These are phyloP conservation scores for Aquanectria penicillioides DNA, from an alignment of 2,329 filamentous ascomycete species.

Conservation along the genomic window DNA sequence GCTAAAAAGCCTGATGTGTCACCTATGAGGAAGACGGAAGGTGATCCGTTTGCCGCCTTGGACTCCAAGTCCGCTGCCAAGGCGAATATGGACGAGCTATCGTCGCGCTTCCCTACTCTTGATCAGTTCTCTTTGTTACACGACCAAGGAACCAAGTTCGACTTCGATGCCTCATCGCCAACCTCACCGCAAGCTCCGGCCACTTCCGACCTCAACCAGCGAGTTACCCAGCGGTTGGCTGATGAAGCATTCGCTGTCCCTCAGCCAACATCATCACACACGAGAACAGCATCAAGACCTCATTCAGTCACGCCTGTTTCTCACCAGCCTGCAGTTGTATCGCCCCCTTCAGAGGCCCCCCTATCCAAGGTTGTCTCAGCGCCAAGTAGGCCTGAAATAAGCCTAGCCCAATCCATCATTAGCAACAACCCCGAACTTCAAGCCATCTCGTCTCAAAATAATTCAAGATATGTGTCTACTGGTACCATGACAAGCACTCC, in stretches of 20 bases:
- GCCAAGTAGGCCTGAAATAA: slow-evolving; percentile 60
- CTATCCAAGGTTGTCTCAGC: slow-evolving; percentile 53
- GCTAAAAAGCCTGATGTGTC: slow-evolving; percentile 66
- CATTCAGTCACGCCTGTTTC: slow-evolving; percentile 45
- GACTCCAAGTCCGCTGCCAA: slow-evolving; percentile 68
- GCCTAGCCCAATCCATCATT: slow-evolving; percentile 71
- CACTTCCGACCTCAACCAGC: slow-evolving; percentile 61
- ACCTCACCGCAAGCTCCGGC: slow-evolving; percentile 61
- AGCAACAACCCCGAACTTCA: slow-evolving; percentile 70
- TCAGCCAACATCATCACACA: slow-evolving; percentile 31
- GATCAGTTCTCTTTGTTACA: slow-evolving; percentile 93
- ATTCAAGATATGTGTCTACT: slow-evolving; percentile 60
- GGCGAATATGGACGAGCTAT: slow-evolving; percentile 78
- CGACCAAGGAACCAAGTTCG: slow-evolving; percentile 84
- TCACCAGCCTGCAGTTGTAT: slow-evolving; percentile 33
- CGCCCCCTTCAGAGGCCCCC: slow-evolving; percentile 42
- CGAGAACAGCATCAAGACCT: slow-evolving; percentile 38
- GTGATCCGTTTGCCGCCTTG: slow-evolving; percentile 90
- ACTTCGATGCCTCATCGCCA: slow-evolving; percentile 73
- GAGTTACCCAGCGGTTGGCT: slow-evolving; percentile 79
- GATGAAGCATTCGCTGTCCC: slow-evolving; percentile 82
- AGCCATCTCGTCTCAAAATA: slow-evolving; percentile 61
- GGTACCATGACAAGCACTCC: slow-evolving; percentile 83
- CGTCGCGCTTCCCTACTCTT: slow-evolving; percentile 85
- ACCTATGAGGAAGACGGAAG: slow-evolving; percentile 68